Evolutionary conservation across 2,329 filamentous ascomycete genomes (phyloP).

Genomic region (Coniochaeta sp.): DNA sequence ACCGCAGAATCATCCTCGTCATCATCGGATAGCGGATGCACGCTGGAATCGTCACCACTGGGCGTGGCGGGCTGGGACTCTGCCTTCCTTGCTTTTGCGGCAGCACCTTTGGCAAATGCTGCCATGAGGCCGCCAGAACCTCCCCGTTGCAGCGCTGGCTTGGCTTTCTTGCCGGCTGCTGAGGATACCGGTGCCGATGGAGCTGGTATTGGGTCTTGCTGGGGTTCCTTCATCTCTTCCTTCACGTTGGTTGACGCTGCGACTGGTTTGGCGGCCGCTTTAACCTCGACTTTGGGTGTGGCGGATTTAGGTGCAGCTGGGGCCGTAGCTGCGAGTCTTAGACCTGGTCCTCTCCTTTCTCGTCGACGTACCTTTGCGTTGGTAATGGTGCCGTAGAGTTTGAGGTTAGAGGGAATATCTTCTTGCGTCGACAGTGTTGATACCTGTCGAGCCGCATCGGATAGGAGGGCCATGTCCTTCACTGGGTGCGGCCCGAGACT

Average conservation of each 20-base stretch:
- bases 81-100: constrained; percentile 42
- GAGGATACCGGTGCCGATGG: constrained; percentile 18
- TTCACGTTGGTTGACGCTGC: constrained; percentile 18
- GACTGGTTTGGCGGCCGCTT: constrained; percentile 14
- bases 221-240: constrained; percentile 27
- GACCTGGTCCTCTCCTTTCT: constrained; percentile 28
- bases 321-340: constrained; percentile 17
- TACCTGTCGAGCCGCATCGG: constrained; percentile 60
- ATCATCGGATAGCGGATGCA: constrained; percentile 46
- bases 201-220: constrained; percentile 17
- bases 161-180: constrained; percentile 30
- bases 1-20: constrained; percentile 48
- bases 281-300: constrained; percentile 17
- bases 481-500: constrained; percentile 67
- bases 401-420: constrained; percentile 50
- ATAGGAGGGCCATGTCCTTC: constrained; percentile 63
- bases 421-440: constrained; percentile 46
- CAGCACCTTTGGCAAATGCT: constrained; percentile 62
- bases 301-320: constrained; percentile 13
- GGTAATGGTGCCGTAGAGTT: constrained; percentile 64
- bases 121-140: constrained; percentile 56
- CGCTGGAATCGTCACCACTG: constrained; percentile 34
- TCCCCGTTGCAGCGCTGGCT: constrained; percentile 45
- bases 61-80: constrained; percentile 26
- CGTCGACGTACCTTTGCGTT: constrained; percentile 59